phyloP scores from a whole-genome alignment of 805 yeast genomes.

The Schwanniomyces vanrijiae region DNA sequence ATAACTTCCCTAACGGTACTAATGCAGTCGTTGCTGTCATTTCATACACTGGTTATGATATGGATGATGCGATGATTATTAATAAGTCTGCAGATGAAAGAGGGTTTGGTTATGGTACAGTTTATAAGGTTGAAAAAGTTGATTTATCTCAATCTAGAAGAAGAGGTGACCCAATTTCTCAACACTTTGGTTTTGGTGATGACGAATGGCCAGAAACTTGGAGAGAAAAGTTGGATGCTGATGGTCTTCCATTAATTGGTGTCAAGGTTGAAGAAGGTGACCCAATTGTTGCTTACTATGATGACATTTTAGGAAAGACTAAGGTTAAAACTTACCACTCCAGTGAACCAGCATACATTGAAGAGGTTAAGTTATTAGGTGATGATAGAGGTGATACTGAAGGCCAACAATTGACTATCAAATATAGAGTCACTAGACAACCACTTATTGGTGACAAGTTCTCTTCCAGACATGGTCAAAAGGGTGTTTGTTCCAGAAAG shows the following conservation, averaged over 20 bases:
- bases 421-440: slow-evolving; percentile 85
- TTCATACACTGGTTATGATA: slow-evolving; percentile 98
- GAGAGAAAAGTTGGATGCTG: slow-evolving; percentile 84
- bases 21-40: slow-evolving; percentile 99
- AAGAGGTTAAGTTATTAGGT: slow-evolving; percentile 89
- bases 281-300: slow-evolving; percentile 90
- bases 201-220: slow-evolving; percentile 92
- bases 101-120: slow-evolving; percentile 97
- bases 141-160: slow-evolving; percentile 77
- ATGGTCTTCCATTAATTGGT: slow-evolving; percentile 92
- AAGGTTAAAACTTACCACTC: slow-evolving; percentile 92
- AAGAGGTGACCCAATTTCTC: slow-evolving; percentile 92
- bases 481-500: slow-evolving; percentile 97
- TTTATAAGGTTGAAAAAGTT: slow-evolving; percentile 90
- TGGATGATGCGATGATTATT: slow-evolving; percentile 99
- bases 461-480: slow-evolving; percentile 97
- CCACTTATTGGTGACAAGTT: slow-evolving; percentile 98
- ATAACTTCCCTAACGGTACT: slow-evolving; percentile 96
- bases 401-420: slow-evolving; percentile 81
- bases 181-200: slow-evolving; percentile 90
- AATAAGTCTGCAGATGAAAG: slow-evolving; percentile 97
- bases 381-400: slow-evolving; percentile 77
- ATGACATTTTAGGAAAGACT: slow-evolving; percentile 87
- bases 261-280: slow-evolving; percentile 90
- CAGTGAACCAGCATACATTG: slow-evolving; percentile 90